Base-by-base conservation (phyloP, 306 rosid genomes). In the Inga laurina region DNA sequence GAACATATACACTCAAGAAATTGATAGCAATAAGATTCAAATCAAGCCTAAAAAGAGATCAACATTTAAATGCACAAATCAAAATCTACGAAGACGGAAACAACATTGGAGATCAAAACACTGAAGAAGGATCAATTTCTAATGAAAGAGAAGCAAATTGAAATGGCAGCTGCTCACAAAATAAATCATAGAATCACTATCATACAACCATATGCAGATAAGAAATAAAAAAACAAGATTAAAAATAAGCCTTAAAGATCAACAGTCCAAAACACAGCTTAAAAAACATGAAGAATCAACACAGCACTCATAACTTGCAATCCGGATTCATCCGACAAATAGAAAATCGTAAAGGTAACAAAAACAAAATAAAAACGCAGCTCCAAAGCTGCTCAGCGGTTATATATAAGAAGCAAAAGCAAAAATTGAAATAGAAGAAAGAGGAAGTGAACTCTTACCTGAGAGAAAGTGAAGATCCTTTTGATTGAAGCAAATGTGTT, bases 361-460 rank as follows among this genome's bases (percentile, higher is more conserved):
- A 61, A 62, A 19, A 14, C 11, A 6, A 6, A 21, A 67, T 30
- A 68, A 48, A 46, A 72, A 54, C 61, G 27, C 4, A 74, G 54
- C 45, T 65, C 2, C 30, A 79, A 39, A 80, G 72, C 14, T n/a
- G 69, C 18, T 75, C 22, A 35, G 79, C 71, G 27, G 51, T 39
- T n/a, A 56, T 19, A 18, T 6, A 41, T 10, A 22, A 57, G 8
- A 45, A 13, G 22, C 37, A 48, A 59, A 62, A 52, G 68, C 3
- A n/a, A 37, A 7, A 34, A 74, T 18, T 37, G 49, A 22, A 39
- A 56, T 8, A 70, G 54, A 48, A 35, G 74, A 68, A 44, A 69
- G 78, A 56, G n/a, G 57, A 10, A 67, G 13, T 32, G 71, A 79
- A 82, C 18, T 75, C 83, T 86, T 91, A 73, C 97, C 94, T 88